A percentile compares a stretch with the other conserved stretches of the same genome.
Evolutionary conservation across 176 grass and related monocot genomes (phyloP).

Genomic region (Bothriochloa decipiens): DNA sequence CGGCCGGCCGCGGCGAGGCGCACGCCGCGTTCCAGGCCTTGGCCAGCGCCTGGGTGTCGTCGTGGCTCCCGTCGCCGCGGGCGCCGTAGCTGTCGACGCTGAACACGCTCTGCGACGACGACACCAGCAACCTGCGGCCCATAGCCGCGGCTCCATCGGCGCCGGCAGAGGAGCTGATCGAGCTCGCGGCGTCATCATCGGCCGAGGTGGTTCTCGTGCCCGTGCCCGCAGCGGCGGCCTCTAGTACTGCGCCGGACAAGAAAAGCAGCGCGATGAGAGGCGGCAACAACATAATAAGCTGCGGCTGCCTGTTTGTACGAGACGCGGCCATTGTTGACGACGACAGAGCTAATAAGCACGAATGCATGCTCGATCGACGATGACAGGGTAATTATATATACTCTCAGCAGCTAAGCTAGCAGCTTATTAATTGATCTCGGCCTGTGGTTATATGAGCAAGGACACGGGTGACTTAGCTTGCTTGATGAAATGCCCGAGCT

Average conservation of each 20-base stretch:
- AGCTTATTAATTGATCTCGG: not conserved
- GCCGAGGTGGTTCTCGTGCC: not conserved
- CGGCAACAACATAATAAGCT: not conserved
- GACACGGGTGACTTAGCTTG: not conserved
- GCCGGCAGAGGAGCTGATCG: not conserved
- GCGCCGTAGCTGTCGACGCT: slow-evolving; percentile 59
- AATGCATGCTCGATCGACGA: not conserved
- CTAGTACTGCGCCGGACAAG: not conserved
- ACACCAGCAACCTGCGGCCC: slow-evolving; percentile 16
- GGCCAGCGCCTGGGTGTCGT: slow-evolving; percentile 63
- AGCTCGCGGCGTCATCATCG: not conserved
- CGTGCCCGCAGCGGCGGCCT: not conserved
- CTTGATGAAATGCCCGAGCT: not conserved
- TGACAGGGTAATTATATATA: not conserved
- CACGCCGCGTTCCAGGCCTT: slow-evolving; percentile 61
- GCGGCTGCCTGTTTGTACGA: not conserved
- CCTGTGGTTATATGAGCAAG: not conserved
- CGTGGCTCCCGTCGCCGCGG: slow-evolving; percentile 52
- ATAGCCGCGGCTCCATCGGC: not conserved
- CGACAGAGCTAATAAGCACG: not conserved
- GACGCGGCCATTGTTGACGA: too few relatives aligned
- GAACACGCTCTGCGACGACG: slow-evolving; percentile 47
- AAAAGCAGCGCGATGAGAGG: not conserved
- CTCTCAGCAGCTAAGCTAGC: too few relatives aligned
- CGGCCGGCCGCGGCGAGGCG: slow-evolving; percentile 49